These are phyloP conservation scores for Waltergamsia citrina DNA, from an alignment of 2,329 filamentous ascomycete species.

Conservation along the genomic window DNA sequence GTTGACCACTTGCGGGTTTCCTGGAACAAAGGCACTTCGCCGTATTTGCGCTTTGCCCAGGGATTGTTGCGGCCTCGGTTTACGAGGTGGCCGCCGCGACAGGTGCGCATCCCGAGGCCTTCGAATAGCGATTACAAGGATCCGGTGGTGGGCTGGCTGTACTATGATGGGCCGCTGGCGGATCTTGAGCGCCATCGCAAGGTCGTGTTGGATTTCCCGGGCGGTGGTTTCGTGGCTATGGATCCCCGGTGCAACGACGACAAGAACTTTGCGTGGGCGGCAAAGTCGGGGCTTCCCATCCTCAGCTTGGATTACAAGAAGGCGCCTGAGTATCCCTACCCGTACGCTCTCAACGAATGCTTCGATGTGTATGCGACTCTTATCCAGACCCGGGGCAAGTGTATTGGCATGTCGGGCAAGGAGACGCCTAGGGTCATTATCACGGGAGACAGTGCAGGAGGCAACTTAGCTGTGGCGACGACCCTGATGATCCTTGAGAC, in stretches of 20 bases:
- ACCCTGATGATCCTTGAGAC: constrained; percentile 85
- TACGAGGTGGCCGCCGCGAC: constrained; percentile 71
- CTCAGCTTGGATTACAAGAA: constrained; percentile 77
- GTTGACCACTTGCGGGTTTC: constrained; percentile 85
- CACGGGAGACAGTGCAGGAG: constrained; percentile 39
- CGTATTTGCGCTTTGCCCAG: constrained; percentile 69
- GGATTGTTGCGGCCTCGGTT: constrained; percentile 67
- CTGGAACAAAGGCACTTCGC: constrained; percentile 91
- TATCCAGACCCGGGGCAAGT: constrained; percentile 26
- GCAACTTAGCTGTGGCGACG: constrained; percentile 51
- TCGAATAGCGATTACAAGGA: constrained; percentile 72
- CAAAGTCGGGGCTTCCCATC: constrained; percentile 78
- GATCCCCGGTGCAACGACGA: constrained; percentile 90
- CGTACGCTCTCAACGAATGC: constrained; percentile 37
- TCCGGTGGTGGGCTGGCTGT: constrained; percentile 79
- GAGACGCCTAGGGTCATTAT: constrained; percentile 30
- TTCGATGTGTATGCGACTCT: constrained; percentile 34
- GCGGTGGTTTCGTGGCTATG: constrained; percentile 96
- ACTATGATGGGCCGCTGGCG: constrained; percentile 80
- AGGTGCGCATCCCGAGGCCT: constrained; percentile 77
- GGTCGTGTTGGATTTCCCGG: constrained; percentile 81
- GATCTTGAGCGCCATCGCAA: constrained; percentile 68
- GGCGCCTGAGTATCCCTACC: constrained; percentile 40
- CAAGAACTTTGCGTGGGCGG: constrained; percentile 86
- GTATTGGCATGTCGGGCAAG: constrained; percentile 31